Conservation (phyloP, 2,329 filamentous ascomycete species). For the Nothomitra cinnamomea region DNA sequence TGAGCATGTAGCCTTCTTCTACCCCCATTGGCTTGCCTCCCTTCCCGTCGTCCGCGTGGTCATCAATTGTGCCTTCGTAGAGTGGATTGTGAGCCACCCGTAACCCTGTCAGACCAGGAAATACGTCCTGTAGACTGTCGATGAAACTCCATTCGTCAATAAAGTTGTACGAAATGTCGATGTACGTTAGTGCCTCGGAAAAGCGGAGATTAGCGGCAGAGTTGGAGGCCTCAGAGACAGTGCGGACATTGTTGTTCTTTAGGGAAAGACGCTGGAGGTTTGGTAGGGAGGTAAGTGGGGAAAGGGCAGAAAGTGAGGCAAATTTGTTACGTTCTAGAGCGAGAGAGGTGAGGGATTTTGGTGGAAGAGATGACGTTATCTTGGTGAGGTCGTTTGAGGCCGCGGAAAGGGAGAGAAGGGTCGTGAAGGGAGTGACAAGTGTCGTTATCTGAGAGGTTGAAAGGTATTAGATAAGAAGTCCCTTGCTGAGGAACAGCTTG, state of each 20-base stretch:
- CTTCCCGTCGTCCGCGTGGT: background rate
- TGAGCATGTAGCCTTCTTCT: slow-evolving; percentile 81
- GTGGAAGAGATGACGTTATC: background rate
- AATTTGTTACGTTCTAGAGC: slow-evolving; percentile 61
- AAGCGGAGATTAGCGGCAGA: slow-evolving; percentile 29
- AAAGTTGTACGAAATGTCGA: slow-evolving; percentile 45
- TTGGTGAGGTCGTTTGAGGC: slow-evolving; percentile 39
- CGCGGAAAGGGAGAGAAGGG: slow-evolving; percentile 33
- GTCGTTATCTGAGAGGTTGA: slow-evolving; percentile 4
- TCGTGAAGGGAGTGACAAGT: slow-evolving; percentile 34
- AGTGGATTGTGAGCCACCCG: slow-evolving; percentile 78
- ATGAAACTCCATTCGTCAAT: slow-evolving; percentile 53
- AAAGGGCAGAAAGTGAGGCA: slow-evolving; percentile 33
- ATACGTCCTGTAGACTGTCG: slow-evolving; percentile 45
- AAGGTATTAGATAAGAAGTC: background rate
- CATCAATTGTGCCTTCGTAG: slow-evolving; percentile 30
- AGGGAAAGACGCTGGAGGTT: slow-evolving; percentile 36
- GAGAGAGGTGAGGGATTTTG: slow-evolving; percentile 38
- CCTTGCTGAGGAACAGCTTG: background rate
- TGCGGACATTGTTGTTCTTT: slow-evolving; percentile 56
- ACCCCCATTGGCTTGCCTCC: slow-evolving; percentile 28
- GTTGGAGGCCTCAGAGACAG: slow-evolving; percentile 18
- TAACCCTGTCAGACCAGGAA: slow-evolving; percentile 58
- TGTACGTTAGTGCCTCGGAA: slow-evolving; percentile 36
- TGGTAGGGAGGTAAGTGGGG: slow-evolving; percentile 37